Conservation (phyloP, 306 rosid species). For the Nissolia schottii region DNA sequence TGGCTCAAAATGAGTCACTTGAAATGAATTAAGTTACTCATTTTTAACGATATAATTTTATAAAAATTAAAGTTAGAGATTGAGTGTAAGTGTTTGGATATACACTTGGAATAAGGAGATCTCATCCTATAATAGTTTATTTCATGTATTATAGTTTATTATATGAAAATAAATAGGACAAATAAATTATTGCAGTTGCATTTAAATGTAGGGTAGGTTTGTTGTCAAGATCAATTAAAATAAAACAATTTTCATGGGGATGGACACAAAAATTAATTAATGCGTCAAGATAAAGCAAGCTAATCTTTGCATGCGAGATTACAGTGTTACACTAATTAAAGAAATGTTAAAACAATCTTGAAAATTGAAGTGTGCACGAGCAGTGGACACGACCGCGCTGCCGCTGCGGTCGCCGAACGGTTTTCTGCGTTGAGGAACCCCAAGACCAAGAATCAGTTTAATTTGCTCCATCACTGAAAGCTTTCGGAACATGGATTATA, state of each 20-base stretch:
- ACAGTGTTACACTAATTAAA: neutral
- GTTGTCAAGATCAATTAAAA: slow-evolving; percentile 18
- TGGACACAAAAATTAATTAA: slow-evolving; percentile 2
- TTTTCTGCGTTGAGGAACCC: slow-evolving; percentile 38
- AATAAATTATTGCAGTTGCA: neutral
- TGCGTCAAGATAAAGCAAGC: slow-evolving; percentile 44
- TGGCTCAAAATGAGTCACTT: too few relatives aligned
- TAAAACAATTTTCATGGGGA: slow-evolving; percentile 27
- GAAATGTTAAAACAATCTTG: slow-evolving; percentile 36
- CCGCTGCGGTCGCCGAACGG: slow-evolving; percentile 75
- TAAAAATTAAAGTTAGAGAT: too few relatives aligned
- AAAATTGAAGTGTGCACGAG: slow-evolving; percentile 52
- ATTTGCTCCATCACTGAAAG: neutral
- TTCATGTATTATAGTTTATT: neutral
- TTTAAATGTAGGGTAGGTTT: slow-evolving; percentile 28
- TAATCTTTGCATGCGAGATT: slow-evolving; percentile 13
- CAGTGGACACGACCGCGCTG: slow-evolving; percentile 56
- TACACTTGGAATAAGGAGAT: too few relatives aligned
- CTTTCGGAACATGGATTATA: too few relatives aligned
- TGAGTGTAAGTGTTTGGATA: too few relatives aligned
- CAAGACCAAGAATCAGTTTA: neutral
- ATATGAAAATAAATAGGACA: neutral
- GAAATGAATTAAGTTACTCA: too few relatives aligned
- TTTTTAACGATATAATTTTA: too few relatives aligned
- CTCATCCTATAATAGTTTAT: too few relatives aligned